Percentiles rank a stretch among this genome's conserved stretches.
phyloP scores from a whole-genome alignment of 2,329 filamentous ascomycete genomes.

The Diaporthe destruens region DNA sequence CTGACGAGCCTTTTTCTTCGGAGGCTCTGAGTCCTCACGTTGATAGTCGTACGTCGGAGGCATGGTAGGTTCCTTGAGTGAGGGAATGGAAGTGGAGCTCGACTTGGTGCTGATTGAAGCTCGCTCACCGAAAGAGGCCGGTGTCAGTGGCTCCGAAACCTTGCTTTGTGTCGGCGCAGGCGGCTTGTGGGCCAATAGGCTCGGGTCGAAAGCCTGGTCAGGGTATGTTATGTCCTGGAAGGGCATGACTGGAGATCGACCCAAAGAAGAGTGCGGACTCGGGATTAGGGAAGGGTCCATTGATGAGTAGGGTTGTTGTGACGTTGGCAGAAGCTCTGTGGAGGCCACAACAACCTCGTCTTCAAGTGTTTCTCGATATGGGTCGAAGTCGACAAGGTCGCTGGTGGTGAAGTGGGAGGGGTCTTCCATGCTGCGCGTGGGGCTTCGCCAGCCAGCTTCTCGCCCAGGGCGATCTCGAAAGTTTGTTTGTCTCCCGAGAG shows the following conservation, averaged over 20 bases:
- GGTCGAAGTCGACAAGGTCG: slow-evolving; percentile 44
- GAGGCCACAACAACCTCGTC: slow-evolving; percentile 23
- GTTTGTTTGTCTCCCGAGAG: not conserved
- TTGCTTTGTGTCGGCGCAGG: not conserved
- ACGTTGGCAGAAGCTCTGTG: slow-evolving; percentile 2
- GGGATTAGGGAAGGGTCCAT: slow-evolving; percentile 7
- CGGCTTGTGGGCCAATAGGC: slow-evolving; percentile 20
- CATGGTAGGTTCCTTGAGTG: not conserved
- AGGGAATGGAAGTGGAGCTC: slow-evolving; percentile 33
- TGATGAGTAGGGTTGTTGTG: slow-evolving; percentile 11
- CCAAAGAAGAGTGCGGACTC: slow-evolving; percentile 27
- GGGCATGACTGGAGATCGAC: slow-evolving; percentile 24
- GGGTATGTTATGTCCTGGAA: slow-evolving; percentile 23
- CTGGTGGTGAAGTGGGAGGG: slow-evolving; percentile 46
- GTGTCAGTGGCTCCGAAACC: slow-evolving; percentile 31
- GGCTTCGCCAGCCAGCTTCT: slow-evolving; percentile 32
- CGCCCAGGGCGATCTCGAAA: slow-evolving; percentile 28
- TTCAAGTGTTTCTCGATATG: slow-evolving; percentile 44
- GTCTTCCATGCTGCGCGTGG: slow-evolving; percentile 43
- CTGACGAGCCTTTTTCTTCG: slow-evolving; percentile 42
- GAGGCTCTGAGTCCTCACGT: slow-evolving; percentile 39
- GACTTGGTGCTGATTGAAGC: slow-evolving; percentile 30
- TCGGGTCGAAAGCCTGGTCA: slow-evolving; percentile 31
- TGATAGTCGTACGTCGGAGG: not conserved
- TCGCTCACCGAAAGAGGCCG: slow-evolving; percentile 14